Evolutionary conservation across 2,329 filamentous ascomycete species (phyloP), one percentile per base, ranked within the genome.

Genomic region (Macrophomina phaseolina): DNA sequence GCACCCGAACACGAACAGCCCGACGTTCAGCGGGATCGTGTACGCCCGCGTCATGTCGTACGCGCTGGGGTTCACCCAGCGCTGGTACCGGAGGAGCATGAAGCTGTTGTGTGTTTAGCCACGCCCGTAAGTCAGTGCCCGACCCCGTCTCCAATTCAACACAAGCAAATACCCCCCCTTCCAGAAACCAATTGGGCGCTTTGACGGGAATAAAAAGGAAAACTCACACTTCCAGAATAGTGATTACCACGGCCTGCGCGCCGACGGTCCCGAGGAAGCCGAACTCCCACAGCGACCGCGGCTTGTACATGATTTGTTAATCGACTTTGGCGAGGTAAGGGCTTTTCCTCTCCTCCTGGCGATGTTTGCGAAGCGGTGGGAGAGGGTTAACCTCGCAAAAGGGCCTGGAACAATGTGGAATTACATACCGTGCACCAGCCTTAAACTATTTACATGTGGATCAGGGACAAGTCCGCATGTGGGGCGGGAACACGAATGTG

Each of bases 1-100:
- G 40, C 66, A 69, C 16, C 71, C 72, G 3, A 74, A 46, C 0
- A 65, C 66, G 16, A 69, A 18, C 5, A 42, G 34, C 9, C 34
- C 34, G 34, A 58, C 5, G 3, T 18, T 40, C 16, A 58, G 28
- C 5, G 53, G 53, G n/a, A 45, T 45, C 7, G 53, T 40, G 36
- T 62, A 62, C 1, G 42, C n/a, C 8, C 42, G 16, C 8, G 23
- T 16, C 12, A 34, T 48, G 11, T 34, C 14, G 58, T 48, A 48
- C 23, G 46, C 42, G 28, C 12, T 12, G 3, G 58, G 58, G 12
- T 62, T 62, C 6, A 38, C 42, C 58, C 58, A 62, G 4, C 14
- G 30, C 42, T 62, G 58, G 8, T 49, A 62, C 4, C 30, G 42
- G 30, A 62, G n/a, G 32, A 36, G 58, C 42, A 62, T 62, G 18